Evolutionary conservation across 352 stramenopile species (phyloP), one percentile per base, ranked within the genome.

Genomic region (Phytopythium ostracodes): DNA sequence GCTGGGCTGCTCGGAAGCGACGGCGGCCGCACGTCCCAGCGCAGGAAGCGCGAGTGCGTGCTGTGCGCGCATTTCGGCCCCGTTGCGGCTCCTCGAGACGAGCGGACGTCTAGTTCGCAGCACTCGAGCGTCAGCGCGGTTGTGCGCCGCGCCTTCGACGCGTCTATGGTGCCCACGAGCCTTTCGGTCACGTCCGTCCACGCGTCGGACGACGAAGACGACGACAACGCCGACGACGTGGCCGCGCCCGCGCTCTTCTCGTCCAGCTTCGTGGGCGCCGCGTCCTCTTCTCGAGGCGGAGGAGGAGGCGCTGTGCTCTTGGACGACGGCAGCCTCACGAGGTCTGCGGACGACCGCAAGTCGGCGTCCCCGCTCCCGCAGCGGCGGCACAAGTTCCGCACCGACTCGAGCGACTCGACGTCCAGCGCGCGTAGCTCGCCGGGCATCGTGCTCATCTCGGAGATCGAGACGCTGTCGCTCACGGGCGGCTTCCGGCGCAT

Each of bases 371-470:
- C 53, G 15, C 53, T 35, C 43, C 24, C 75, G 35, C 63, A 59
- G 25, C 70, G 68, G 12, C 64, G 33, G 0, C 47, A 61, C 40
- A 91, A 88, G 57, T 62, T 68, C 51, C 76, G 73, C 15, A 73
- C 68, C n/a, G 70, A 67, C 47, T 89, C 81, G 29, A 68, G 62
- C 17, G 75, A 86, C 22, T 81, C 70, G 36, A 71, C 38, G 43
- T 50, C 47, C 14, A 81, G 72, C 46, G 62, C 64, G 38, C 69
- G 67, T 29, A 86, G 75, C 25, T 54, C 59, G 2, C 68, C 72
- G n/a, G 80, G 82, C 33, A 65, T 91, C 10, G 71, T 91, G 60
- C 60, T 91, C 58, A 60, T 91, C 38, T 86, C 78, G 27, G 82
- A 91, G 36, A 63, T 89, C 29, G 82, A 91, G 29, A 75, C 70